Evolutionary conservation across 768 basidiomycete species (phyloP).

Genomic region (Lactarius hatsudake): DNA sequence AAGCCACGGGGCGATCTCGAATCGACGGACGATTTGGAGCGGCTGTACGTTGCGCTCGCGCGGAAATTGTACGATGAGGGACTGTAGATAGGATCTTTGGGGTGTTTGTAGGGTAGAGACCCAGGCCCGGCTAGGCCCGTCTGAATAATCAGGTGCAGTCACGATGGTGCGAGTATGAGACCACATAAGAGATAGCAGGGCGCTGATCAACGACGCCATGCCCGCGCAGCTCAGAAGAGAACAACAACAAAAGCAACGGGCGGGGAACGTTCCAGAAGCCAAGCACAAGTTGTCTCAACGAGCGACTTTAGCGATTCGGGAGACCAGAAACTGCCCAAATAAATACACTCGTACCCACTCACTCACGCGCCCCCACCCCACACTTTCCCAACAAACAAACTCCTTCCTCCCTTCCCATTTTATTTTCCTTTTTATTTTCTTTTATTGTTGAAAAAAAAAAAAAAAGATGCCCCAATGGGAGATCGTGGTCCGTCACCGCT

Average conservation of each 20-base stretch:
- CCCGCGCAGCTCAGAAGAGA: neutral
- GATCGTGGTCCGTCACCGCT: slow-evolving; percentile 35
- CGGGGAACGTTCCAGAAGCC: neutral
- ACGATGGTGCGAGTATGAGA: neutral
- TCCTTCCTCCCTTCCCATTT: neutral
- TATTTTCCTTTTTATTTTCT: neutral
- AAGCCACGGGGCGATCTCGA: slow-evolving; percentile 49
- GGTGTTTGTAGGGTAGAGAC: neutral
- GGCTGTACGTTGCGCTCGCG: slow-evolving; percentile 86
- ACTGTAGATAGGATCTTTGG: slow-evolving; percentile 40
- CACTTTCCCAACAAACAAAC: neutral
- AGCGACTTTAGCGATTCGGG: neutral
- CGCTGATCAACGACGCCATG: neutral
- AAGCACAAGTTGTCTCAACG: neutral
- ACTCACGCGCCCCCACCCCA: neutral
- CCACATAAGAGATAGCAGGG: neutral
- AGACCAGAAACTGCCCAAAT: neutral
- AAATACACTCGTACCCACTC: neutral
- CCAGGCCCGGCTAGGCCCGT: neutral
- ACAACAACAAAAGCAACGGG: neutral
- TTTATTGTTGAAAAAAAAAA: neutral
- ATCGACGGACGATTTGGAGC: slow-evolving; percentile 75
- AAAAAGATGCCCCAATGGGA: slow-evolving; percentile 13
- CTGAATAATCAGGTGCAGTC: neutral
- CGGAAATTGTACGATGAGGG: slow-evolving; percentile 94